Conservation (phyloP, 257 asterid species). For the Petrea volubilis region DNA sequence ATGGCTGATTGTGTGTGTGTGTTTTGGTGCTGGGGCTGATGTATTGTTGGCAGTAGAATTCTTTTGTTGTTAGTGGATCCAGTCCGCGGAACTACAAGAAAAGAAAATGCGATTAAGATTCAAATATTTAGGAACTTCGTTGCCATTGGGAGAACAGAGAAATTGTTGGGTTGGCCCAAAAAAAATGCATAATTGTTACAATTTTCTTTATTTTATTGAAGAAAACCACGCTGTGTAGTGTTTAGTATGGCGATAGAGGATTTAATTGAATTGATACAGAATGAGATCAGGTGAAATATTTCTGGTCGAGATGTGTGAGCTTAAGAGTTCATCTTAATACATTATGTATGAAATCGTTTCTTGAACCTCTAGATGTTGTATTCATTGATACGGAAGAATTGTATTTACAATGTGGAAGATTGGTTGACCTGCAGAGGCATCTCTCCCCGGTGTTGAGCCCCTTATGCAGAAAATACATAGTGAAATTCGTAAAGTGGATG, state of each 20-base stretch:
- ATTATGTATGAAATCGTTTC: not conserved
- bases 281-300: not conserved
- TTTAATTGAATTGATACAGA: not conserved
- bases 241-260: not conserved
- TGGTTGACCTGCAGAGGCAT: conserved; percentile 70
- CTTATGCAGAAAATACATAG: conserved; percentile 90
- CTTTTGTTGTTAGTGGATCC: not conserved
- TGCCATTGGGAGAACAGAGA: not conserved
- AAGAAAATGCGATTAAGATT: not conserved
- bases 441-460: conserved; percentile 94
- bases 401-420: conserved; percentile 11
- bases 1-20: not conserved
- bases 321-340: not conserved
- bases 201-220: not conserved
- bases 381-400: not conserved
- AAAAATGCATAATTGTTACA: no score
- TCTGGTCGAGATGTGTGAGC: not conserved
- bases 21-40: not conserved
- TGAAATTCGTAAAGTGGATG: conserved; percentile 87
- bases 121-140: not conserved
- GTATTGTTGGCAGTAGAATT: not conserved
- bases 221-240: not conserved
- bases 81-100: not conserved
- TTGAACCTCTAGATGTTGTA: not conserved
- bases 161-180: not conserved